These are phyloP conservation scores for Avena atlantica DNA, from an alignment of 176 grass and related monocot species.

Conservation along the genomic window DNA sequence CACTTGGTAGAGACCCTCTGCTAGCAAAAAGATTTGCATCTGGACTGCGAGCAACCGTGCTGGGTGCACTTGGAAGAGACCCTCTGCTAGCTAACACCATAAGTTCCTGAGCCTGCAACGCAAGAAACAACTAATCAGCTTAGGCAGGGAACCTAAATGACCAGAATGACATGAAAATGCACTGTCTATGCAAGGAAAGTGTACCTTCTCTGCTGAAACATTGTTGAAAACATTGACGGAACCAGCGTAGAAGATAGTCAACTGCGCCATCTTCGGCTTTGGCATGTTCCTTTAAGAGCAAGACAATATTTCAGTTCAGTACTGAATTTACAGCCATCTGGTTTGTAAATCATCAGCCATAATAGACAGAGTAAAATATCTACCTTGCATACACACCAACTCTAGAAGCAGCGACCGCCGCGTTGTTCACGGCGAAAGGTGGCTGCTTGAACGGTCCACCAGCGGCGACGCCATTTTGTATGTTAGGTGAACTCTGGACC, in stretches of 20 bases:
- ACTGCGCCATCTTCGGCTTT: slow-evolving; percentile 55
- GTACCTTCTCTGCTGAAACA: slow-evolving; percentile 78
- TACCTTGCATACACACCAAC: slow-evolving; percentile 67
- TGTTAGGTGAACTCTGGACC: slow-evolving; percentile 55
- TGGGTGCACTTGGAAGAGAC: slow-evolving; percentile 48
- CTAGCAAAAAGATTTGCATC: slow-evolving; percentile 48
- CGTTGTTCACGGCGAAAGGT: slow-evolving; percentile 39
- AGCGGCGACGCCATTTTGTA: slow-evolving; percentile 34
- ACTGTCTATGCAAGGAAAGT: background rate
- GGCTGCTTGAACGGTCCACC: slow-evolving; percentile 50
- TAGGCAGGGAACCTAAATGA: background rate
- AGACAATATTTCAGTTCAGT: slow-evolving; percentile 41
- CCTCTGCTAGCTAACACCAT: slow-evolving; percentile 81
- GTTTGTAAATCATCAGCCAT: background rate
- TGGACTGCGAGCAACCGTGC: slow-evolving; percentile 26
- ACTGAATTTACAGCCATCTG: background rate
- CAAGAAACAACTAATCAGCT: slow-evolving; percentile 17
- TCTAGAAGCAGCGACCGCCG: slow-evolving; percentile 17
- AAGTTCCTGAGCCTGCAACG: slow-evolving; percentile 76
- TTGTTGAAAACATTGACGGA: slow-evolving; percentile 85
- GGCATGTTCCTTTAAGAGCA: slow-evolving; percentile 57
- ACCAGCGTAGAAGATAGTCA: slow-evolving; percentile 91
- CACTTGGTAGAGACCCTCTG: slow-evolving; percentile 55
- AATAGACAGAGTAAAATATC: background rate
- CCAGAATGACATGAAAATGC: slow-evolving; percentile 11